Base-by-base conservation (phyloP, 768 basidiomycete species). In the Ephemerocybe angulata region DNA sequence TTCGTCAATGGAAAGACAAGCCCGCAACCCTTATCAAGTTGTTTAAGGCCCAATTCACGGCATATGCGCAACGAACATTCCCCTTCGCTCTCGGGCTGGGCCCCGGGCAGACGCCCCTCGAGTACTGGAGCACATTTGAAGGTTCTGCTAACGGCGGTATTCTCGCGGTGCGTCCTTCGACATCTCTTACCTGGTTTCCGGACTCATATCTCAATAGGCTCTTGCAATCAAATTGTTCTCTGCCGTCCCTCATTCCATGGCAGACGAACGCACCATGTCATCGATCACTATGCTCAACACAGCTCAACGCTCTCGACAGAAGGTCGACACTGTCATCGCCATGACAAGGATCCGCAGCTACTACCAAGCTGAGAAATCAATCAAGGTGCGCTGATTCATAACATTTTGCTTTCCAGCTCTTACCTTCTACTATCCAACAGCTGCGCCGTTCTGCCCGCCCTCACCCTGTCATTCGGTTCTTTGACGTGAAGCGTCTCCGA, bases 181-280 rank as follows among this genome's bases (percentile, higher is more conserved):
- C 46, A n/a, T 21, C 50, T 22, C 1, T 40, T 1, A 28, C 27
- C 5, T n/a, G 35, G 48, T 19, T 22, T 25, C 4, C 33, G 40
- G 28, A 51, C 48, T 52, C 21, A 48, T 42, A 22, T 11, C 29
- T 52, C 29, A 21, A 27, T 51, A 74, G 72, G 65, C 63, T 30
- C 53, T 70, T 24, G 69, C 67, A 2, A 58, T 71, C 41, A 72
- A 72, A 47, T 56, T 75, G 0, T 70, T 61, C 52, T 67, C 70
- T 0, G 61, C 65, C 3, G 56, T 67, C 29, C 68, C 72, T 4
- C 66, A 69, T 56, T 73, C 72, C 3, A 75, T 75, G 71, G 70
- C 69, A 12, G 72, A 74, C 54, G 71, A 75, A 53, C 61, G 68
- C 10, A 70, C 73, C 0, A 65, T 68, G 60, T 73, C 72, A 2